A percentile compares a stretch with the other conserved stretches of the same genome.
Evolutionary conservation across 2,329 filamentous ascomycete species (phyloP).

Genomic region (Pseudocercospora crystallina): DNA sequence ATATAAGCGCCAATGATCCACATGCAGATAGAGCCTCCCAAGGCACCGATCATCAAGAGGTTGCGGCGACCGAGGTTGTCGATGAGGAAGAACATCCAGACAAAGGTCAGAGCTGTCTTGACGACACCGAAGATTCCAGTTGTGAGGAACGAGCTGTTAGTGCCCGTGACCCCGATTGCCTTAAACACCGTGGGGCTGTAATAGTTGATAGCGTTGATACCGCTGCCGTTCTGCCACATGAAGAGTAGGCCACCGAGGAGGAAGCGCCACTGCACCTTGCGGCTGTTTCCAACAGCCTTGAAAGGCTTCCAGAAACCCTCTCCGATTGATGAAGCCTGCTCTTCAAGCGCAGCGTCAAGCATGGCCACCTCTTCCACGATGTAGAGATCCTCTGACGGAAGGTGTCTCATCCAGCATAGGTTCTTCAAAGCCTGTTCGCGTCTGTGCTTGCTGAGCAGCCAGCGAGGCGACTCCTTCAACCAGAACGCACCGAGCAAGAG

Average conservation of each 20-base stretch:
- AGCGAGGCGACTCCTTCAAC: constrained; percentile 47
- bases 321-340: constrained; percentile 63
- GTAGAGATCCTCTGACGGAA: constrained; percentile 60
- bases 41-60: constrained; percentile 64
- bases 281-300: constrained; percentile 53
- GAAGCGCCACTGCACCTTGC: constrained; percentile 67
- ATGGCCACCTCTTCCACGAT: constrained; percentile 71
- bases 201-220: constrained; percentile 80
- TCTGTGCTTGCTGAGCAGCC: constrained; percentile 44
- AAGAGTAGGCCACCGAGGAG: constrained; percentile 73
- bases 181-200: constrained; percentile 69
- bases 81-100: constrained; percentile 70
- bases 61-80: constrained; percentile 63
- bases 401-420: constrained; percentile 63
- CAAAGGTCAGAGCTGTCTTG: constrained; percentile 66
- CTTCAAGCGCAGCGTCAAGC: constrained; percentile 68
- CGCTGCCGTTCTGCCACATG: constrained; percentile 74
- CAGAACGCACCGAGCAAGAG: constrained; percentile 49
- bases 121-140: constrained; percentile 77
- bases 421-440: constrained; percentile 44
- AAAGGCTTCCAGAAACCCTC: constrained; percentile 76
- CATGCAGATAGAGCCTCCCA: constrained; percentile 63
- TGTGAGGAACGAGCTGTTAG: constrained; percentile 61
- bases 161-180: constrained; percentile 61
- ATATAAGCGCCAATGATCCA: constrained; percentile 65